Percentiles rank a stretch among this genome's conserved stretches.
Evolutionary conservation across 768 basidiomycete species (phyloP).

Genomic region (Paxillus involutus): DNA sequence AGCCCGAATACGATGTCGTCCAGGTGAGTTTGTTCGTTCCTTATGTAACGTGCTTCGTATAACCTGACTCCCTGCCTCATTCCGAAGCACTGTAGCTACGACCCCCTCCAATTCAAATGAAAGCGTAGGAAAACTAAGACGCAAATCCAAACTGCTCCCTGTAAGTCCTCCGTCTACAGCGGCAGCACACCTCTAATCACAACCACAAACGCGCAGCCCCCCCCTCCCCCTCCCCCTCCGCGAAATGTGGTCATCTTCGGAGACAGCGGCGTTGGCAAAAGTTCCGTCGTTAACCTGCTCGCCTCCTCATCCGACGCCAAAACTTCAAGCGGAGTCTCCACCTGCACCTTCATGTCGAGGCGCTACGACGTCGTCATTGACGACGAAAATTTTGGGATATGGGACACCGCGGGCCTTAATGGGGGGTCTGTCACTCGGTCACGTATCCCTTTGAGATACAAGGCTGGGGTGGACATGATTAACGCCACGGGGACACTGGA

Average conservation of each 20-base stretch:
- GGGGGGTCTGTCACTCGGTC: conserved; percentile 1
- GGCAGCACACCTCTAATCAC: too few relatives aligned
- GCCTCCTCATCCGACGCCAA: background rate
- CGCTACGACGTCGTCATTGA: conserved; percentile 15
- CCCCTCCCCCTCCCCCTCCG: background rate
- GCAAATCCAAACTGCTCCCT: background rate
- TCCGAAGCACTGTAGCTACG: background rate
- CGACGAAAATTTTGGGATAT: conserved; percentile 4
- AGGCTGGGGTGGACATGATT: background rate
- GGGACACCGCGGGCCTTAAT: conserved; percentile 18
- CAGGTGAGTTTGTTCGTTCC: background rate
- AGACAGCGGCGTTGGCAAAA: conserved; percentile 25
- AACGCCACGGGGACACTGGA: conserved; percentile 7
- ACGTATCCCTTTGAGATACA: background rate
- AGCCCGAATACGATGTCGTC: background rate
- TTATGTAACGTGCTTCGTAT: background rate
- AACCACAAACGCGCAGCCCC: background rate
- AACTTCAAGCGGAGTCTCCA: conserved; percentile 9
- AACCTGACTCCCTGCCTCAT: background rate
- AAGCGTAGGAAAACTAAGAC: background rate
- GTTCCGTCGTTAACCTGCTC: conserved; percentile 1
- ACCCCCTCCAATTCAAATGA: background rate
- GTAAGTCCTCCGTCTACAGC: too few relatives aligned
- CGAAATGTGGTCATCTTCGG: conserved; percentile 12
- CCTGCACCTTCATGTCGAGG: conserved; percentile 27